Conservation (phyloP, 2,329 filamentous ascomycete species). For the Rosellinia necatrix region DNA sequence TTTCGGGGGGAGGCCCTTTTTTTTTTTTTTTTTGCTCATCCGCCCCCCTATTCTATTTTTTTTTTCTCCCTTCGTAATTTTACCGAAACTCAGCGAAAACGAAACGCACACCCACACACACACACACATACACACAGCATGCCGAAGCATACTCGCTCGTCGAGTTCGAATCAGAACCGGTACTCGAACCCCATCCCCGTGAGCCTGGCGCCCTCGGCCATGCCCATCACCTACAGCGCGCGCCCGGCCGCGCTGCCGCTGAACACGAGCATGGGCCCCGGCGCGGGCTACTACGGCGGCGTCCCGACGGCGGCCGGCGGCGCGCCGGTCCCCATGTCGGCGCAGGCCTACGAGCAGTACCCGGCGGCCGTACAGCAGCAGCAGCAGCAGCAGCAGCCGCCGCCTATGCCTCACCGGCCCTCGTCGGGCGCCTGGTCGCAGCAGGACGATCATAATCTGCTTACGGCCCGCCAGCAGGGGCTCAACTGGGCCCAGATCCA, state of each 20-base stretch:
- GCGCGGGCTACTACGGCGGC: constrained; percentile 46
- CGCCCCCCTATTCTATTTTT: neutral
- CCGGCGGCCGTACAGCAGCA: too few species aligned
- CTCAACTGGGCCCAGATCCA: constrained; percentile 87
- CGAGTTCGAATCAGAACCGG: constrained; percentile 45
- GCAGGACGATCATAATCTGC: constrained; percentile 74
- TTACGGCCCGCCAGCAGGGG: constrained; percentile 72
- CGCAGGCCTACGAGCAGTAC: constrained; percentile 49
- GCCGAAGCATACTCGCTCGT: constrained; percentile 51
- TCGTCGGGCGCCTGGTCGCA: constrained; percentile 73
- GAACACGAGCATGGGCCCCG: constrained; percentile 40
- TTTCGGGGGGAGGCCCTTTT: too few species aligned
- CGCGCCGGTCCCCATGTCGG: constrained; percentile 42
- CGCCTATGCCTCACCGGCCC: constrained; percentile 52
- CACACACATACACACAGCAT: too few species aligned
- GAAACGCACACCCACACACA: too few species aligned
- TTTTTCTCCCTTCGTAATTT: constrained; percentile 30
- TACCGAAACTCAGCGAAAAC: too few species aligned
- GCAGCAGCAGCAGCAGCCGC: constrained; percentile 42
- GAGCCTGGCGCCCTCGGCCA: constrained; percentile 47
- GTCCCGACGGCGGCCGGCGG: constrained; percentile 42
- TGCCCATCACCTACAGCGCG: constrained; percentile 48
- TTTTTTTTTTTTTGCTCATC: constrained; percentile 2
- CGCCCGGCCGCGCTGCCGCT: constrained; percentile 46
- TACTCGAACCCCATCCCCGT: constrained; percentile 45